A percentile compares a stretch with the other conserved stretches of the same genome.
Evolutionary conservation across 2,329 filamentous ascomycete species (phyloP).

Genomic region (Harringtonia aguacate): DNA sequence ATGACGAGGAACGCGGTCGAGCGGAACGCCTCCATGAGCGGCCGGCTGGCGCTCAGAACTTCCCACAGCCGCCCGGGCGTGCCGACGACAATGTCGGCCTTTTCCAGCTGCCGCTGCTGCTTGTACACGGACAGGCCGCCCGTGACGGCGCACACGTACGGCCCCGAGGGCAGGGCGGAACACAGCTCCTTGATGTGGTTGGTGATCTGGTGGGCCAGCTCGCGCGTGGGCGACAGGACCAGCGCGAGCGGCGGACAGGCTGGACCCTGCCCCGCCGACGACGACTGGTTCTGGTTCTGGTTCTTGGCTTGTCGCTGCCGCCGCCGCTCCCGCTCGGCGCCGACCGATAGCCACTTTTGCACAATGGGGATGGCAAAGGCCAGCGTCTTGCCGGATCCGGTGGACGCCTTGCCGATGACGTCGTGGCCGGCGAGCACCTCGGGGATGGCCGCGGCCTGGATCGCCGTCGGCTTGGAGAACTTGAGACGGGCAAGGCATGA

Average conservation of each 20-base stretch:
- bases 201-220: conserved; percentile 84
- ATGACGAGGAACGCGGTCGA: conserved; percentile 74
- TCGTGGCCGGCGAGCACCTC: conserved; percentile 75
- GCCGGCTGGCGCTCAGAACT: conserved; percentile 66
- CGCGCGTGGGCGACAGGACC: conserved; percentile 82
- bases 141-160: conserved; percentile 78
- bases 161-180: conserved; percentile 44
- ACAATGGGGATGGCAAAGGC: conserved; percentile 92
- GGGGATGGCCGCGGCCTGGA: conserved; percentile 73
- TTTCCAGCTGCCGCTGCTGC: conserved; percentile 73
- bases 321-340: conserved; percentile 20
- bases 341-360: conserved; percentile 57
- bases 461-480: conserved; percentile 70
- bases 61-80: conserved; percentile 94
- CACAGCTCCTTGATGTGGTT: conserved; percentile 73
- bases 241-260: conserved; percentile 54
- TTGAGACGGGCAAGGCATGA: conserved; percentile 68
- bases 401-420: conserved; percentile 91
- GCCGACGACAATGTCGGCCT: conserved; percentile 85
- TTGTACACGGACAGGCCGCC: conserved; percentile 92
- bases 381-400: conserved; percentile 91
- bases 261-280: no score
- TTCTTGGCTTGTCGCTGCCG: conserved; percentile 23
- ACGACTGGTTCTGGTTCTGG: conserved; percentile 9
- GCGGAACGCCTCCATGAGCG: conserved; percentile 60